These are phyloP conservation scores for Fistulifera pelliculosa DNA, from an alignment of 108 stramenopile genomes.

Conservation along the genomic window DNA sequence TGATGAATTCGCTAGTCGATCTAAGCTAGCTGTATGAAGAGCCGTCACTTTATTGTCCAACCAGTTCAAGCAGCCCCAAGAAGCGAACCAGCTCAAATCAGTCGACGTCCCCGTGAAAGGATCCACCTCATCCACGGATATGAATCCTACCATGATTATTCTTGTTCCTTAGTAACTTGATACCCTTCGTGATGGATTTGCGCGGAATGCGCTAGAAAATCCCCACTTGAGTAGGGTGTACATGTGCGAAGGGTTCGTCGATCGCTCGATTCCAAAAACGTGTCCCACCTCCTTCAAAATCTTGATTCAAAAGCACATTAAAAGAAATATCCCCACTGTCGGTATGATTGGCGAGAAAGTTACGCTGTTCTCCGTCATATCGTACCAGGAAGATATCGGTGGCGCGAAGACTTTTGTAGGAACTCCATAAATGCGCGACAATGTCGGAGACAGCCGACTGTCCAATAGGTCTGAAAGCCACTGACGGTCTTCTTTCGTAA, in stretches of 20 bases:
- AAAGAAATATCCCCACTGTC: slow-evolving; percentile 45
- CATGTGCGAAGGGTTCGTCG: slow-evolving; percentile 21
- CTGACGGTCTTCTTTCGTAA: slow-evolving; percentile 33
- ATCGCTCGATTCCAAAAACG: slow-evolving; percentile 28
- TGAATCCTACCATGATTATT: slow-evolving; percentile 58
- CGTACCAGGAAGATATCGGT: slow-evolving; percentile 53
- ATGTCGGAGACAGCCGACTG: slow-evolving; percentile 40
- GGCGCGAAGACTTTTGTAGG: slow-evolving; percentile 34
- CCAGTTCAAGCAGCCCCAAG: slow-evolving; percentile 46
- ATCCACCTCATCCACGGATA: slow-evolving; percentile 49
- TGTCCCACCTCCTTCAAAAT: slow-evolving; percentile 64
- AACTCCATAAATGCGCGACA: slow-evolving; percentile 44
- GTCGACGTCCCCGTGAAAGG: slow-evolving; percentile 26
- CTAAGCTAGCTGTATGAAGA: slow-evolving; percentile 11
- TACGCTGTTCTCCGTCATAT: slow-evolving; percentile 18
- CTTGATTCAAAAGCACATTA: slow-evolving; percentile 52
- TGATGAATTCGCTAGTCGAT: slow-evolving; percentile 4
- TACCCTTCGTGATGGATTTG: slow-evolving; percentile 48
- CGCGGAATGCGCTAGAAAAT: slow-evolving; percentile 32
- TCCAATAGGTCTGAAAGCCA: slow-evolving; percentile 34
- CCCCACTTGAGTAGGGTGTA: slow-evolving; percentile 36
- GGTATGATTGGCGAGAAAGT: slow-evolving; percentile 30
- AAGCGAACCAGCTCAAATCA: slow-evolving; percentile 36
- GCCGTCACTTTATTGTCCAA: slow-evolving; percentile 30
- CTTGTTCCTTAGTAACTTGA: slow-evolving; percentile 42